These are phyloP conservation scores for Aureobasidium sp. DNA, from an alignment of 2,329 filamentous ascomycete genomes.

Conservation along the genomic window DNA sequence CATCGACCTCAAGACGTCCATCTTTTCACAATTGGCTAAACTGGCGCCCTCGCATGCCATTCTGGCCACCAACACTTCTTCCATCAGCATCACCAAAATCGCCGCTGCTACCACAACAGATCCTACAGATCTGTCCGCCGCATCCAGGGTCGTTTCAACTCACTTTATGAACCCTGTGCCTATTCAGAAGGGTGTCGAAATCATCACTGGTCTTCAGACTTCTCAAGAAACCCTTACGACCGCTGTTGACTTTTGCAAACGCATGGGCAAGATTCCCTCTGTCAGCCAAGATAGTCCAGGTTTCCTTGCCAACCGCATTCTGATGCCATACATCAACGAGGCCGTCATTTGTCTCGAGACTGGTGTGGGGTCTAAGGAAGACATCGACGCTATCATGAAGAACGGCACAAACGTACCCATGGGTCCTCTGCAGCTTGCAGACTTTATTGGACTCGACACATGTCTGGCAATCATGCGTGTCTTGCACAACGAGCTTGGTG, in stretches of 20 bases:
- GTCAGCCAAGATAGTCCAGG: conserved; percentile 83
- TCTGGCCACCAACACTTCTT: conserved; percentile 96
- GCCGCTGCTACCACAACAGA: conserved; percentile 73
- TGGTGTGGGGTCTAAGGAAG: conserved; percentile 75
- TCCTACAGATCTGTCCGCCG: conserved; percentile 68
- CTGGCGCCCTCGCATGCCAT: conserved; percentile 79
- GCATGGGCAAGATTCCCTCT: conserved; percentile 88
- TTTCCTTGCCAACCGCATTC: conserved; percentile 89
- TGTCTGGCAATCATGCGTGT: conserved; percentile 97
- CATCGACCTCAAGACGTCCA: conserved; percentile 72
- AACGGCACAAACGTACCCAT: conserved; percentile 98
- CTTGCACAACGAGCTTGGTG: conserved; percentile 79
- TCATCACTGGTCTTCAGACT: conserved; percentile 90
- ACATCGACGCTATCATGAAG: conserved; percentile 98
- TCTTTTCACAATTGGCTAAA: conserved; percentile 74
- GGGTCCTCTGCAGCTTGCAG: conserved; percentile 86
- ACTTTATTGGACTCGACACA: conserved; percentile 96
- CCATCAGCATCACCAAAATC: conserved; percentile 93
- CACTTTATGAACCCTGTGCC: conserved; percentile 99
- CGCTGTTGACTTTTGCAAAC: conserved; percentile 75
- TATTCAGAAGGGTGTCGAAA: conserved; percentile 93
- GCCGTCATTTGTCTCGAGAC: conserved; percentile 94
- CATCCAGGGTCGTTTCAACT: conserved; percentile 83
- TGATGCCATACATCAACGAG: conserved; percentile 99
- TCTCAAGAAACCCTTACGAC: conserved; percentile 71